These are phyloP conservation scores for Fusarium praegraminearum DNA, from an alignment of 2,329 filamentous ascomycete genomes.

Conservation along the genomic window DNA sequence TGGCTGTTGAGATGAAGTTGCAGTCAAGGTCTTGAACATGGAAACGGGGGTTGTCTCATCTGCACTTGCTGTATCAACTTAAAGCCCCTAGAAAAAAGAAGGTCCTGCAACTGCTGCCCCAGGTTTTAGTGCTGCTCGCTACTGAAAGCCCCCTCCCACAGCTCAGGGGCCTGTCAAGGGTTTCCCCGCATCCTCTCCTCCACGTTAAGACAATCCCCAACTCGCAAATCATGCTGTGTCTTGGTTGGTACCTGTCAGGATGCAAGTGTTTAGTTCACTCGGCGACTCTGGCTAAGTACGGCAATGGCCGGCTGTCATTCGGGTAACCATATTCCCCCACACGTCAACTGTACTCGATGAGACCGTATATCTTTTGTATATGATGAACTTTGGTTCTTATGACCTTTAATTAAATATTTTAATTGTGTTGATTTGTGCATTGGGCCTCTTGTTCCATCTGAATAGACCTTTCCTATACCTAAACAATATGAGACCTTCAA, in stretches of 20 bases:
- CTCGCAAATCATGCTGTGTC: slow-evolving; percentile 5
- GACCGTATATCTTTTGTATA: not conserved
- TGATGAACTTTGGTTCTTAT: slow-evolving; percentile 3
- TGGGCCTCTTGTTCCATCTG: no score
- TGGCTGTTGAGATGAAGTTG: not conserved
- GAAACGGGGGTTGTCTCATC: not conserved
- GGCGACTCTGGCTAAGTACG: slow-evolving; percentile 49
- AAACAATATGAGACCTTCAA: slow-evolving; percentile 38
- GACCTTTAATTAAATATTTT: not conserved
- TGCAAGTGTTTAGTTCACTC: slow-evolving; percentile 9
- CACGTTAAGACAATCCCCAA: slow-evolving; percentile 18
- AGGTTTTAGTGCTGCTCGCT: slow-evolving; percentile 22
- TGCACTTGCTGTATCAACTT: not conserved
- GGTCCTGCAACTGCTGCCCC: slow-evolving; percentile 11
- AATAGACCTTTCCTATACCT: not conserved
- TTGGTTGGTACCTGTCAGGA: not conserved
- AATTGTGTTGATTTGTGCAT: not conserved
- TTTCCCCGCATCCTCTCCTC: slow-evolving; percentile 38
- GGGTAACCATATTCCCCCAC: slow-evolving; percentile 42
- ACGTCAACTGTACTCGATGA: slow-evolving; percentile 10
- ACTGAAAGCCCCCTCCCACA: slow-evolving; percentile 13
- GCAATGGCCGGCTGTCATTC: slow-evolving; percentile 54
- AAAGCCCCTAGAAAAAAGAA: not conserved
- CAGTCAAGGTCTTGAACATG: not conserved
- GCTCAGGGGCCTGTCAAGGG: slow-evolving; percentile 8